Evolutionary conservation across 371 early-diverging fungal species (phyloP), one percentile per base, ranked within the genome.

Genomic region (Gilbertella persicaria): DNA sequence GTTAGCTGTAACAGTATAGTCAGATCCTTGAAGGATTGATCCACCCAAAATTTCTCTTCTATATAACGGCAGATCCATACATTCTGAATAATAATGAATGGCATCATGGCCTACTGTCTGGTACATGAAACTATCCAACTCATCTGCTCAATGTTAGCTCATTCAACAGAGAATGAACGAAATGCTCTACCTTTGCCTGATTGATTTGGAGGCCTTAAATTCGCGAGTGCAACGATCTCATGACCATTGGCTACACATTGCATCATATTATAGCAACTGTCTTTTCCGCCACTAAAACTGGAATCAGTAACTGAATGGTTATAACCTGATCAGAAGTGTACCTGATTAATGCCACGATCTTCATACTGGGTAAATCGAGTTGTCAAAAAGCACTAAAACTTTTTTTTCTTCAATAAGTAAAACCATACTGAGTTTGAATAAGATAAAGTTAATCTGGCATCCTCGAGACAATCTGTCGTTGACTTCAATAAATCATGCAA

Each of bases 81-180:
- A 94, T 53, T 95, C 90, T 9, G 92, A 84, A 67, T 95, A 91
- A 30, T 79, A 70, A 23, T 86, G 75, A 17, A 98, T 91, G 16
- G 90, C 89, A 63, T 94, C 95, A 65, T 94, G 92, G 3, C 99
- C 99, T 9, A 99, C 99, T 0, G 99, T 98, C 70, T 99, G 99
- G 67, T 94, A 99, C 95, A 99, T 95, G 77, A 88, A 98, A 53
- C 94, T 94, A 79, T 99, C 99, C 44, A 94, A 60, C 54, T 99
- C 99, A 54, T 92, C 94, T 88, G 49, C 24, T 14, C 4, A 28
- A 10, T 14, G 17, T 21, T 17, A 14, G 16, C 29, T 6, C 10
- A 16, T 6, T 19, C 17, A 42, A 41, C 19, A 35, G 37, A 35
- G 14, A 43, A 19, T 10, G 1, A 4, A 33, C 4, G 9, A 8